A percentile compares a stretch with the other conserved stretches of the same genome.
Evolutionary conservation across 306 rosid species (phyloP).

Genomic region (Sphenostylis stenocarpa): DNA sequence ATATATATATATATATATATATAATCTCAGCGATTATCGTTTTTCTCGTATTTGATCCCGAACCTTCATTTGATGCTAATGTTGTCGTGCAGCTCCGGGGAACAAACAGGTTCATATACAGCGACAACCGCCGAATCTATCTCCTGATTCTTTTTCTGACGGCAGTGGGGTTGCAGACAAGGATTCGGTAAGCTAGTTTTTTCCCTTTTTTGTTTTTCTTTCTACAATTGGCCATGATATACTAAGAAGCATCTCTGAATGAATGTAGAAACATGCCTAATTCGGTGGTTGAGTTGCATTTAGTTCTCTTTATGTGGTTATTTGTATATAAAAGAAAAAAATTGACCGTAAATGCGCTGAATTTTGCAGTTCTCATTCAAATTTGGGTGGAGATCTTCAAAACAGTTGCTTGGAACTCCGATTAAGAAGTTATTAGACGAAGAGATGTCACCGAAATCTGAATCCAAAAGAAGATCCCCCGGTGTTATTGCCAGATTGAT

Average conservation of each 20-base stretch:
- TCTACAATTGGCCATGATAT: background rate
- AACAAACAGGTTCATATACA: conserved; percentile 48
- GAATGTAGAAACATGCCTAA: conserved; percentile 4
- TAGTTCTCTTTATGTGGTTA: background rate
- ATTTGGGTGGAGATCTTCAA: conserved; percentile 62
- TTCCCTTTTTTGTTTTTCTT: conserved; percentile 2
- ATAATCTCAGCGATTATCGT: no score
- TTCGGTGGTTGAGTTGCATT: background rate
- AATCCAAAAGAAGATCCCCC: conserved; percentile 67
- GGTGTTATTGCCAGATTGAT: conserved; percentile 89
- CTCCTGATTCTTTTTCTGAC: conserved; percentile 60
- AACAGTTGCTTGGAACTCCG: conserved; percentile 60
- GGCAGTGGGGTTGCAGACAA: conserved; percentile 51
- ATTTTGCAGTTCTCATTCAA: conserved; percentile 61
- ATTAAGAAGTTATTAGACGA: conserved; percentile 73
- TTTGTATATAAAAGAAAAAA: background rate
- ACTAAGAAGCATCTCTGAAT: background rate
- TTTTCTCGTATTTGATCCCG: conserved; percentile 22
- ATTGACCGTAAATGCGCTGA: conserved; percentile 22
- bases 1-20: background rate
- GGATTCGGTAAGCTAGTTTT: conserved; percentile 63
- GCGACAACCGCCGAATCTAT: conserved; percentile 38
- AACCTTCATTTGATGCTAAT: conserved; percentile 33
- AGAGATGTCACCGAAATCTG: conserved; percentile 67
- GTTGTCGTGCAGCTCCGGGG: conserved; percentile 50